Evolutionary conservation across 345 rosid genomes (phyloP), one percentile per base, ranked within the genome.

Genomic region (Rhodomyrtus tomentosa): DNA sequence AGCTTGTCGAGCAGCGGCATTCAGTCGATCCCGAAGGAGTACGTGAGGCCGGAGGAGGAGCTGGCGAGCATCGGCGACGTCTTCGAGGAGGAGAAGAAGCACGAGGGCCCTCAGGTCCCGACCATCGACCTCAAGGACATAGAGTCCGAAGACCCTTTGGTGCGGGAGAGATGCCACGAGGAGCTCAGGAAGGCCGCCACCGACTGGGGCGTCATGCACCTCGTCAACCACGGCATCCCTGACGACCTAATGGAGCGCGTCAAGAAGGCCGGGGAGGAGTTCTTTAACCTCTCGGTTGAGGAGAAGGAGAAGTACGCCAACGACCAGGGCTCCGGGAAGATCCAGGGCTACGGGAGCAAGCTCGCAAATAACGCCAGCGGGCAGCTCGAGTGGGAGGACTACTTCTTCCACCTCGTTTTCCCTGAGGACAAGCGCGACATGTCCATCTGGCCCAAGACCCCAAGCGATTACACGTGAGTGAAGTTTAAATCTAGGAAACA

Each of bases 181-280:
- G 87, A 91, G 53, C 90, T 97, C 15, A 90, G 91, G 53, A 87
- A 85, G 52, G 98, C 98, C 1, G 92, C 99, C 25, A 83, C 55
- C 82, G 96, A 93, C 1, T 97, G 98, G 98, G 99, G 99, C 1
- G 99, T 97, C 58, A 96, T 97, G 99, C 99, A 97, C 89, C 89
- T 96, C 18, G 91, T 96, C 51, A 96, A 95, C 92, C 99, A 97
- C 81, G 98, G 99, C 4, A 89, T 97, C 84, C 50, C 95, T 0
- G 84, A 85, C 9, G 94, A 93, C 0, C 92, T 97, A 22, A 90
- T 90, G 8, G 93, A 93, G 45, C 88, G 93, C 1, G 96, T 97
- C 8, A 95, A 86, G 96, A 88, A 86, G 87, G 88, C 95, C 0
- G 99, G 99, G 0, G 80, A 88, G 84, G 90, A 45, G 32, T 97